phyloP scores from a whole-genome alignment of 2,329 filamentous ascomycete genomes.

The Macrophomina tecta region DNA sequence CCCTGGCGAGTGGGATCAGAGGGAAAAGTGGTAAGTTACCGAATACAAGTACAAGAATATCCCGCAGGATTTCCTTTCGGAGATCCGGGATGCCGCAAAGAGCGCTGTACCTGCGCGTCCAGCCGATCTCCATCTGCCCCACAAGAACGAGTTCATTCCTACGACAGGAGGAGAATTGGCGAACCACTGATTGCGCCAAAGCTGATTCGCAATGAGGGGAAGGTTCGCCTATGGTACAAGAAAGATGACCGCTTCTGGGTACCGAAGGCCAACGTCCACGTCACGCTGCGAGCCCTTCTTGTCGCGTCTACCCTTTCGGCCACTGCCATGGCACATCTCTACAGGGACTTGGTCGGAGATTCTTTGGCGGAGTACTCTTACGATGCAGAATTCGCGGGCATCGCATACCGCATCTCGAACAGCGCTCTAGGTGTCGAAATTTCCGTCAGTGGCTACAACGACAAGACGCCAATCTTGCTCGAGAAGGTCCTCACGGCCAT shows the following conservation, averaged over 20 bases:
- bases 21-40: conserved; percentile 97
- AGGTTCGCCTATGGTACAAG: conserved; percentile 91
- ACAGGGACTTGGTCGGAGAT: conserved; percentile 85
- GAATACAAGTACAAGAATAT: conserved; percentile 88
- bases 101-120: conserved; percentile 66
- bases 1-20: conserved; percentile 83
- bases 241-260: conserved; percentile 99
- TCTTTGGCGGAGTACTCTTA: conserved; percentile 93
- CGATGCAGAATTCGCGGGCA: conserved; percentile 88
- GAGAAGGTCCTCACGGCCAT: conserved; percentile 87
- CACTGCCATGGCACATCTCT: conserved; percentile 77
- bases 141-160: conserved; percentile 95
- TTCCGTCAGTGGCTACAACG: conserved; percentile 88
- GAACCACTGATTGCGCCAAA: conserved; percentile 76
- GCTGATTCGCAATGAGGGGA: conserved; percentile 82
- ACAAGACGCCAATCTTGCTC: conserved; percentile 88
- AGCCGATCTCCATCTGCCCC: conserved; percentile 79
- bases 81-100: conserved; percentile 69
- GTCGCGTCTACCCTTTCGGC: conserved; percentile 81
- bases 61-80: conserved; percentile 73
- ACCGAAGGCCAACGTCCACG: conserved; percentile 85
- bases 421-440: conserved; percentile 77
- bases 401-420: conserved; percentile 79
- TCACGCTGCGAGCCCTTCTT: conserved; percentile 79
- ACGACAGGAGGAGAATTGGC: conserved; percentile 91